Conservation (phyloP, 1,139 yeast genomes). For the Pichia sorboxylosa region DNA sequence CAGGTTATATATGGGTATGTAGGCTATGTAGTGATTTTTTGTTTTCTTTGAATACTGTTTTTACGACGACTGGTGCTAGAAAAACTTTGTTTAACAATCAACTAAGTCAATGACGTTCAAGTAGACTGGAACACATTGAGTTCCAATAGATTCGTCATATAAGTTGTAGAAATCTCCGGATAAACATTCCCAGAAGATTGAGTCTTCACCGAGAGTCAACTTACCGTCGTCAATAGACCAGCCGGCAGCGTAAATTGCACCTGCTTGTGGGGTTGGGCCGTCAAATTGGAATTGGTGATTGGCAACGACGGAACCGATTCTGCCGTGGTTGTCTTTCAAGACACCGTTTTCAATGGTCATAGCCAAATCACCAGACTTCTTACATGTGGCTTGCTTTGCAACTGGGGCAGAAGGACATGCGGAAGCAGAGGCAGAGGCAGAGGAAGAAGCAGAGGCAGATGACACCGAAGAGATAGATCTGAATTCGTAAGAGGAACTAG, state of each 20-base stretch:
- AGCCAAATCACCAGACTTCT: slow-evolving; percentile 38
- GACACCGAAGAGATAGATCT: slow-evolving; percentile 24
- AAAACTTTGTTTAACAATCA: slow-evolving; percentile 43
- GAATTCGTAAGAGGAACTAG: slow-evolving; percentile 20
- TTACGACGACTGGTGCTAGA: too few relatives aligned
- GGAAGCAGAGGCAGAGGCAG: slow-evolving; percentile 18
- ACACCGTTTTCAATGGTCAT: slow-evolving; percentile 42
- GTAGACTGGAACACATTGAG: slow-evolving; percentile 54
- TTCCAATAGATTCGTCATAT: slow-evolving; percentile 57
- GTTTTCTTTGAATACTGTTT: too few relatives aligned
- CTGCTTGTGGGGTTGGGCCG: slow-evolving; percentile 88
- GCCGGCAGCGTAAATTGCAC: slow-evolving; percentile 76
- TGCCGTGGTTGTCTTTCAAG: slow-evolving; percentile 50
- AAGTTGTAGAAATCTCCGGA: slow-evolving; percentile 77
- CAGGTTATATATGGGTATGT: too few relatives aligned
- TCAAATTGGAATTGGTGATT: slow-evolving; percentile 83
- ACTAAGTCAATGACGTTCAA: slow-evolving; percentile 53
- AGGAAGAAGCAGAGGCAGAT: slow-evolving; percentile 19
- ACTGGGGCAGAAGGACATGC: slow-evolving; percentile 27
- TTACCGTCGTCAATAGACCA: slow-evolving; percentile 64
- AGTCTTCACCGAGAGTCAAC: slow-evolving; percentile 55
- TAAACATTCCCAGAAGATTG: slow-evolving; percentile 63
- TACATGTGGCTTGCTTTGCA: slow-evolving; percentile 38
- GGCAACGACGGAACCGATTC: slow-evolving; percentile 73
- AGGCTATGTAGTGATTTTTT: too few relatives aligned